Evolutionary conservation across 2,329 filamentous ascomycete genomes (phyloP).

Genomic region (Aspergillus oerlinghausenensis): DNA sequence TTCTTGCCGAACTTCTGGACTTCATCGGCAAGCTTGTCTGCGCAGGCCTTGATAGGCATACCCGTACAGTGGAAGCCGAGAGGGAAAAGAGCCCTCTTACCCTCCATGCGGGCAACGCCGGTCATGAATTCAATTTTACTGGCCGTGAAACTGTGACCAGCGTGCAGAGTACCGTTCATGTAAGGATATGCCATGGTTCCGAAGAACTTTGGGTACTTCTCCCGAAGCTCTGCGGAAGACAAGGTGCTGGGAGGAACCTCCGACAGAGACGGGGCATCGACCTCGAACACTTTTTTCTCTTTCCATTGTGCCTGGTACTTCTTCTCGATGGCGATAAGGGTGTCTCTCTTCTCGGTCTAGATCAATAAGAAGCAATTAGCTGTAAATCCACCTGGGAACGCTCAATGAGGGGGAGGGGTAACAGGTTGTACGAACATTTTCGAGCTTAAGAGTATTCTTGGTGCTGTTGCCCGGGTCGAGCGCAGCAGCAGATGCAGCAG

Average conservation of each 20-base stretch:
- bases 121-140: slow-evolving; percentile 90
- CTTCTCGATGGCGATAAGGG: slow-evolving; percentile 59
- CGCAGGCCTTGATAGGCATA: slow-evolving; percentile 96
- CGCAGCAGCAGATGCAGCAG: slow-evolving; percentile 50
- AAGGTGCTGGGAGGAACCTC: slow-evolving; percentile 75
- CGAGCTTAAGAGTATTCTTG: slow-evolving; percentile 61
- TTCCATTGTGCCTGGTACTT: slow-evolving; percentile 88
- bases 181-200: slow-evolving; percentile 73
- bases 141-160: slow-evolving; percentile 86
- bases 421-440: slow-evolving; percentile 42
- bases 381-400: slow-evolving; percentile 13
- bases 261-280: slow-evolving; percentile 71
- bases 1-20: slow-evolving; percentile 82
- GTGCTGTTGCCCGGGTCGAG: slow-evolving; percentile 52
- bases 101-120: slow-evolving; percentile 84
- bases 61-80: slow-evolving; percentile 95
- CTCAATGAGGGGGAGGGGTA: slow-evolving; percentile 22
- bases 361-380: slow-evolving; percentile 12
- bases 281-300: slow-evolving; percentile 72
- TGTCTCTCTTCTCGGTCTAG: slow-evolving; percentile 29
- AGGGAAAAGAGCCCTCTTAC: slow-evolving; percentile 80
- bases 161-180: slow-evolving; percentile 85
- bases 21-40: slow-evolving; percentile 89
- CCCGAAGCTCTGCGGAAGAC: slow-evolving; percentile 67
- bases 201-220: slow-evolving; percentile 86